phyloP scores from a whole-genome alignment of 306 rosid genomes.

The Cucurbita moschata region DNA sequence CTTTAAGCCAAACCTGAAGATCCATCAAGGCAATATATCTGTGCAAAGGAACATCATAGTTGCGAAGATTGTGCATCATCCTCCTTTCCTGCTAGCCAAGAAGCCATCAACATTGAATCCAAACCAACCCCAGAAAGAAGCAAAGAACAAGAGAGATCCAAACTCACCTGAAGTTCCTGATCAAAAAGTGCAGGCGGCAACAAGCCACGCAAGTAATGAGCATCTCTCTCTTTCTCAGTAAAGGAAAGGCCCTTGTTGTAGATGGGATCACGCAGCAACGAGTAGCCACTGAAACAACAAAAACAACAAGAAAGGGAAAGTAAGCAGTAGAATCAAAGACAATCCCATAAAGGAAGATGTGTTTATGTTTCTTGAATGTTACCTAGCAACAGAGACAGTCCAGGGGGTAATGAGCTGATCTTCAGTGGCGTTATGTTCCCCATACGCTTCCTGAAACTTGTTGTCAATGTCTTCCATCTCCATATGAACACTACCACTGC shows the following conservation, averaged over 20 bases:
- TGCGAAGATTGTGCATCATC: conserved; percentile 72
- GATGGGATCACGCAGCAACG: conserved; percentile 79
- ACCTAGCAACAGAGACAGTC: conserved; percentile 11
- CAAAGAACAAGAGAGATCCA: not conserved
- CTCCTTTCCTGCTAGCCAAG: conserved; percentile 53
- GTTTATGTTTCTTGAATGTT: not conserved
- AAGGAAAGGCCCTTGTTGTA: conserved; percentile 93
- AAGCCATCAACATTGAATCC: not conserved
- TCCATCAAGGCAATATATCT: conserved; percentile 89
- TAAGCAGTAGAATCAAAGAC: not conserved
- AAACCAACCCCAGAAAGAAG: not conserved
- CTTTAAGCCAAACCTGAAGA: conserved; percentile 52
- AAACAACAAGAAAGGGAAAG: not conserved
- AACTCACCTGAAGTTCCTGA: conserved; percentile 77
- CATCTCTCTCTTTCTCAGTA: conserved; percentile 77
- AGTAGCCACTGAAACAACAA: conserved; percentile 47
- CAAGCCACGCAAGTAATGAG: conserved; percentile 92
- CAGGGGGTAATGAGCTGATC: conserved; percentile 2
- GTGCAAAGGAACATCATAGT: conserved; percentile 82
- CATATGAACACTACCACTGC: conserved; percentile 36
- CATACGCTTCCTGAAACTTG: conserved; percentile 5
- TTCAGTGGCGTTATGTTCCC: not conserved
- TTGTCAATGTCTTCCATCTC: conserved; percentile 19
- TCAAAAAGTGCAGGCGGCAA: conserved; percentile 58
- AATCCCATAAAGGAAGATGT: not conserved